A percentile compares a stretch with the other conserved stretches of the same genome.
Conservation (phyloP, 306 rosid species). For the Oemleria cerasiformis region DNA sequence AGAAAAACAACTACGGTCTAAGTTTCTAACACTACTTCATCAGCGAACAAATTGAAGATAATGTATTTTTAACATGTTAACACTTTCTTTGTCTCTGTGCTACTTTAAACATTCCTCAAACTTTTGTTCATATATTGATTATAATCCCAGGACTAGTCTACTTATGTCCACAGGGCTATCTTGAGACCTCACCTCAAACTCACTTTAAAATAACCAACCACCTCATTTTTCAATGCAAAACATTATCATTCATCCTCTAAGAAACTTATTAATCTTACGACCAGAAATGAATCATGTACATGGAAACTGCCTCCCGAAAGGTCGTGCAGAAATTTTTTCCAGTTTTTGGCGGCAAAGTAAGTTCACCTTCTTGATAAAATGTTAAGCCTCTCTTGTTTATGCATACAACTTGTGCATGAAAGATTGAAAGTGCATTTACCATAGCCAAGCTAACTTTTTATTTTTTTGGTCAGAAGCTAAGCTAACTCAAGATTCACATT, state of each 20-base stretch:
- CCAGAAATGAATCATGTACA: not conserved
- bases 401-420: not conserved
- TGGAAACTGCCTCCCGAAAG: not conserved
- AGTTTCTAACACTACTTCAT: not conserved
- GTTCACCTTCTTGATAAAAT: not conserved
- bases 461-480: not conserved
- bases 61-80: not conserved
- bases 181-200: too few species aligned
- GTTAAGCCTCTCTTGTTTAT: not conserved
- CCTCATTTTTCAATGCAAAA: not conserved
- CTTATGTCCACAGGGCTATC: not conserved
- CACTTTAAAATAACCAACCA: not conserved
- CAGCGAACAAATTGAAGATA: not conserved
- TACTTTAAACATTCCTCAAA: not conserved
- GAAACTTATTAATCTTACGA: not conserved
- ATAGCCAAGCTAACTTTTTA: not conserved
- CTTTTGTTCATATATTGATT: not conserved
- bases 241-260: not conserved
- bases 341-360: not conserved
- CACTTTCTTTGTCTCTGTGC: not conserved
- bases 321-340: not conserved
- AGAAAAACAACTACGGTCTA: not conserved
- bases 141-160: not conserved
- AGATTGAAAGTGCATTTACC: constrained; percentile 3
- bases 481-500: too few species aligned